phyloP scores from a whole-genome alignment of 208 protist species.

The Trypanosoma platydactyli region DNA sequence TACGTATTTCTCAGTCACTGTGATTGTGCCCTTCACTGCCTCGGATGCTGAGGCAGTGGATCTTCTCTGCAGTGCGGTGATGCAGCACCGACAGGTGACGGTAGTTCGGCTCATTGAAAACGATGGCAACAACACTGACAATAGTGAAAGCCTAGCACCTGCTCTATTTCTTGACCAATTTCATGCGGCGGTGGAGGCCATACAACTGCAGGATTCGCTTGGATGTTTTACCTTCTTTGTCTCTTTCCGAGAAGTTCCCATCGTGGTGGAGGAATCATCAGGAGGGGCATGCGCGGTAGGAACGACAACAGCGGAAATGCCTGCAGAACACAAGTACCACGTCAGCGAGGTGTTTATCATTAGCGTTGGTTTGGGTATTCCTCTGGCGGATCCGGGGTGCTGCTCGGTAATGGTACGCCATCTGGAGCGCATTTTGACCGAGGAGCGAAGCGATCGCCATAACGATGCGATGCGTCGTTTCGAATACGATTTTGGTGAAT shows the following conservation, averaged over 20 bases:
- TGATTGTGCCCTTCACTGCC: constrained; percentile 49
- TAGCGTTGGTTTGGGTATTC: constrained; percentile 64
- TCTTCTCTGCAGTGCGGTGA: constrained; percentile 4
- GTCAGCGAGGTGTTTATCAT: constrained; percentile 41
- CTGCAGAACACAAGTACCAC: constrained; percentile 18
- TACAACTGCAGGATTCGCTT: constrained; percentile 61
- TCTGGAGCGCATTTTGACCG: constrained; percentile 45
- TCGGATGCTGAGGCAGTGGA: constrained; percentile 38
- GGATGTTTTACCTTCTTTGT: constrained; percentile 51
- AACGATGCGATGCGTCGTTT: constrained; percentile 65
- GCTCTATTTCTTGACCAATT: constrained; percentile 6
- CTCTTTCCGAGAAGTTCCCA: constrained; percentile 16
- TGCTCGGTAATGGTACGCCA: constrained; percentile 45
- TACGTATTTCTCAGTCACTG: constrained; percentile 31
- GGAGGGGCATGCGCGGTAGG: background rate
- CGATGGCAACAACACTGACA: background rate
- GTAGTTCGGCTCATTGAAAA: constrained; percentile 2
- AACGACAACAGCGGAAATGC: background rate
- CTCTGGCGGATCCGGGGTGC: constrained; percentile 47
- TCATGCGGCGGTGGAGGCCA: constrained; percentile 24
- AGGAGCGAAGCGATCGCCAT: constrained; percentile 52
- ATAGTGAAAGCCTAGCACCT: background rate
- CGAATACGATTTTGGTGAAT: constrained; percentile 56
- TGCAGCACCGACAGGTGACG: background rate
- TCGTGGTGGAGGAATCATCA: background rate